Percentiles rank a stretch among this genome's conserved stretches.
Conservation (phyloP, 2,329 filamentous ascomycete genomes). For the Simplicillium sp. region DNA sequence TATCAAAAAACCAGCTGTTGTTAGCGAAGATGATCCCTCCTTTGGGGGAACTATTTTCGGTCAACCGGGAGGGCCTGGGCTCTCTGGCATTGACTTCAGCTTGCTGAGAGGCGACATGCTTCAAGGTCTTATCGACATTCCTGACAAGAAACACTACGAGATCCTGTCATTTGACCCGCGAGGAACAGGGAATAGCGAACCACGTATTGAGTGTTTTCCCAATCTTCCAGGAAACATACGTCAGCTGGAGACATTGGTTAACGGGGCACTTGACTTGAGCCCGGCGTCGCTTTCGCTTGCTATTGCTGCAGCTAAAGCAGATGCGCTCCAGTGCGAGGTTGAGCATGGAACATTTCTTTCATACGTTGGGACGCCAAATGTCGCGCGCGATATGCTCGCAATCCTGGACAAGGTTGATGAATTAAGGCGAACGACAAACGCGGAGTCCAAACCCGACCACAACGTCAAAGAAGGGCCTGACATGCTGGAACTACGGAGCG, state of each 20-base stretch:
- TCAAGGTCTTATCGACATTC: constrained; percentile 16
- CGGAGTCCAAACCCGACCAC: not conserved
- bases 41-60: constrained; percentile 32
- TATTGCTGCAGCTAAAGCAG: constrained; percentile 15
- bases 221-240: constrained; percentile 17
- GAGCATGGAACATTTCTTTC: constrained; percentile 18
- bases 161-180: constrained; percentile 35
- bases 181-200: constrained; percentile 26
- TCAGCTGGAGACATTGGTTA: constrained; percentile 19
- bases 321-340: constrained; percentile 18
- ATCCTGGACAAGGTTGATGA: constrained; percentile 31
- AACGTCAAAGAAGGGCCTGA: not conserved
- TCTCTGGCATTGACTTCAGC: constrained; percentile 24
- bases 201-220: constrained; percentile 27
- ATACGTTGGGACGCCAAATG: constrained; percentile 25
- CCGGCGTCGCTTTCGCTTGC: constrained; percentile 14
- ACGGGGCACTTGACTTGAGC: constrained; percentile 15
- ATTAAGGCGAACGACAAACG: constrained; percentile 1
- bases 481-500: constrained; percentile 7
- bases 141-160: constrained; percentile 25
- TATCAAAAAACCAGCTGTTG: constrained; percentile 27
- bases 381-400: constrained; percentile 33
- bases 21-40: constrained; percentile 23
- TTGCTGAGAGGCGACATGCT: constrained; percentile 16
- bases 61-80: constrained; percentile 36